Conservation (phyloP, 495 filamentous ascomycete species). For the Lineolata rhizophorae region DNA sequence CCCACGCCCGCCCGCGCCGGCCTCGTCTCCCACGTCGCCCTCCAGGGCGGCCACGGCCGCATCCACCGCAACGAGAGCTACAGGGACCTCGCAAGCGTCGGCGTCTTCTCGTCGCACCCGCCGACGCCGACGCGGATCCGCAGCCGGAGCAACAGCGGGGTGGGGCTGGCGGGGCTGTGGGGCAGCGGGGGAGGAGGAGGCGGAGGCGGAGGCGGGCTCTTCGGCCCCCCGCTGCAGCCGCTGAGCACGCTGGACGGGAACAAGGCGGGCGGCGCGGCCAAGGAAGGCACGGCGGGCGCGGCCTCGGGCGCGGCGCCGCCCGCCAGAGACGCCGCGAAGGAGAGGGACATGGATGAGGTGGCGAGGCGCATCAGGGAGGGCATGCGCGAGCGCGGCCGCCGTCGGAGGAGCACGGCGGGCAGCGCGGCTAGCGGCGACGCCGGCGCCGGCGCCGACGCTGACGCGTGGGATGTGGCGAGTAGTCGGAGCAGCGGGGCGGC, state of each 20-base stretch:
- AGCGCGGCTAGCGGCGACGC: no score
- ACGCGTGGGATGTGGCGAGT: no score
- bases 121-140: conserved; percentile 45
- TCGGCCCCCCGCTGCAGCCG: conserved; percentile 47
- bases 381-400: conserved; percentile 64
- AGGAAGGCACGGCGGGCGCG: no score
- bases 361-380: conserved; percentile 67
- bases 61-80: conserved; percentile 86
- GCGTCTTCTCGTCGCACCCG: conserved; percentile 73
- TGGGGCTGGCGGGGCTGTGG: no score
- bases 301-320: no score
- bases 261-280: conserved; percentile 25
- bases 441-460: no score
- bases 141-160: conserved; percentile 37
- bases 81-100: conserved; percentile 66
- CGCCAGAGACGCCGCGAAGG: no score
- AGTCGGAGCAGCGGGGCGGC: no score
- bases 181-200: no score
- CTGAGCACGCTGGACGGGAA: conserved; percentile 54
- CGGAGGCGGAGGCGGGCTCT: conserved; percentile 72
- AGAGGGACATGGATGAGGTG: conserved; percentile 66
- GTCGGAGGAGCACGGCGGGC: conserved; percentile 41
- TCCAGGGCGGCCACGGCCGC: conserved; percentile 1
- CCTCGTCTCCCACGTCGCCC: conserved; percentile 5
- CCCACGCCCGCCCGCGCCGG: background rate